Percentiles rank a stretch among this genome's conserved stretches.
Conservation (phyloP, 352 stramenopile species). For the Globisporangium canariense region DNA sequence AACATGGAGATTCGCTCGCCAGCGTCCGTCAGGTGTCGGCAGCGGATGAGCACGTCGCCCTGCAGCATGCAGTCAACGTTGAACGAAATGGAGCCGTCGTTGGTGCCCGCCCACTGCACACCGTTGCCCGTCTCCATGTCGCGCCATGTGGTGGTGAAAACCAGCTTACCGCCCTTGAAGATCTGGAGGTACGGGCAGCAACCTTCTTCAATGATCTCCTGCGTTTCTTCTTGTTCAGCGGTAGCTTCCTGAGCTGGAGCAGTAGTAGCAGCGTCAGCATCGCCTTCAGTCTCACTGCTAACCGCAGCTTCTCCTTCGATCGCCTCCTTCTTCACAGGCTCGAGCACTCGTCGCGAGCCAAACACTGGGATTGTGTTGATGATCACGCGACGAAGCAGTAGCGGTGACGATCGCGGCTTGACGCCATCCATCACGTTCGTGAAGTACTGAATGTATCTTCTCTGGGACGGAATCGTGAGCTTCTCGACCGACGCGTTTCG, state of each 20-base stretch:
- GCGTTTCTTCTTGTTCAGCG: slow-evolving; percentile 42
- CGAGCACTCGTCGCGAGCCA: slow-evolving; percentile 54
- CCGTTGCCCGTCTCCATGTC: slow-evolving; percentile 85
- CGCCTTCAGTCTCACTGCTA: neutral
- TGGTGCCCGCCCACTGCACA: slow-evolving; percentile 89
- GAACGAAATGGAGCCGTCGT: slow-evolving; percentile 91
- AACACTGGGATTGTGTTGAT: slow-evolving; percentile 94
- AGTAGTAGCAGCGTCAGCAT: slow-evolving; percentile 15
- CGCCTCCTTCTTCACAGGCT: slow-evolving; percentile 44
- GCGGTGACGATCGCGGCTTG: slow-evolving; percentile 90
- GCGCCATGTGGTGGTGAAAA: slow-evolving; percentile 92
- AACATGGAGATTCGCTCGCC: slow-evolving; percentile 95
- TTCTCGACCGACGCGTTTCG: slow-evolving; percentile 86
- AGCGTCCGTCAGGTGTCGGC: slow-evolving; percentile 91
- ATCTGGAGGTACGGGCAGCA: slow-evolving; percentile 98
- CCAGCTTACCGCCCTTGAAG: slow-evolving; percentile 95
- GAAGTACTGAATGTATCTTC: slow-evolving; percentile 97
- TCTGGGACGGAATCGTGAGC: slow-evolving; percentile 96
- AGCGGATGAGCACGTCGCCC: slow-evolving; percentile 95
- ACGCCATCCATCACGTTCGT: slow-evolving; percentile 97
- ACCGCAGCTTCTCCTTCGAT: slow-evolving; percentile 26
- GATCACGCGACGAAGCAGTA: slow-evolving; percentile 95
- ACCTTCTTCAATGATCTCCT: slow-evolving; percentile 78
- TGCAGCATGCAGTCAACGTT: slow-evolving; percentile 96
- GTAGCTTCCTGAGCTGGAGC: slow-evolving; percentile 14